phyloP scores from a whole-genome alignment of 1,139 yeast genomes.

The Yamadazyma atlantica region DNA sequence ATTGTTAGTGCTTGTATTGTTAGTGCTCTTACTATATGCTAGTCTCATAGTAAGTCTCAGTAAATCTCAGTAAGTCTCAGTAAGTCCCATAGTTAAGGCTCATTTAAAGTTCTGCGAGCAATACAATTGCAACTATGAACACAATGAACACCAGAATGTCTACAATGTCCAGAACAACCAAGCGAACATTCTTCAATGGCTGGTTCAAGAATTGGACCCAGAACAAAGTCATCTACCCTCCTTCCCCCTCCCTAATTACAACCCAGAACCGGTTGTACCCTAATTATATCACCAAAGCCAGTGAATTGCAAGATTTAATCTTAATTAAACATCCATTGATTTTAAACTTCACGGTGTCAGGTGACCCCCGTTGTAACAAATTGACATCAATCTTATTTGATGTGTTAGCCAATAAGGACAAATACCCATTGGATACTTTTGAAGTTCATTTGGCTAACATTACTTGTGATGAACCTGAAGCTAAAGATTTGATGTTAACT shows the following conservation, averaged over 20 bases:
- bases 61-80: too few relatives aligned
- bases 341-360: conserved; percentile 70
- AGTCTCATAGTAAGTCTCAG: too few relatives aligned
- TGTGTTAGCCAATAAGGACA: conserved; percentile 50
- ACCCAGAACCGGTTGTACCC: conserved; percentile 43
- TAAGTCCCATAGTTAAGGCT: too few relatives aligned
- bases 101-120: too few relatives aligned
- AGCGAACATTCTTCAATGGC: conserved; percentile 9
- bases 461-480: conserved; percentile 70
- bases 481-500: conserved; percentile 55
- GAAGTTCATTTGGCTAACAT: conserved; percentile 64
- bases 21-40: too few relatives aligned
- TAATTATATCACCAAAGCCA: conserved; percentile 42
- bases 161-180: not conserved
- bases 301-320: conserved; percentile 57
- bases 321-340: conserved; percentile 61
- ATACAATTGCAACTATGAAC: too few relatives aligned
- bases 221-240: conserved; percentile 34
- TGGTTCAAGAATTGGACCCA: conserved; percentile 11
- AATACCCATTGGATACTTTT: conserved; percentile 34
- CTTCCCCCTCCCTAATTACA: conserved; percentile 35
- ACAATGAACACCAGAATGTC: not conserved
- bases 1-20: too few relatives aligned
- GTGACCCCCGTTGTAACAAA: conserved; percentile 61
- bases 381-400: conserved; percentile 66